Evolutionary conservation across 768 basidiomycete genomes (phyloP).

Genomic region (Ephemerocybe angulata): DNA sequence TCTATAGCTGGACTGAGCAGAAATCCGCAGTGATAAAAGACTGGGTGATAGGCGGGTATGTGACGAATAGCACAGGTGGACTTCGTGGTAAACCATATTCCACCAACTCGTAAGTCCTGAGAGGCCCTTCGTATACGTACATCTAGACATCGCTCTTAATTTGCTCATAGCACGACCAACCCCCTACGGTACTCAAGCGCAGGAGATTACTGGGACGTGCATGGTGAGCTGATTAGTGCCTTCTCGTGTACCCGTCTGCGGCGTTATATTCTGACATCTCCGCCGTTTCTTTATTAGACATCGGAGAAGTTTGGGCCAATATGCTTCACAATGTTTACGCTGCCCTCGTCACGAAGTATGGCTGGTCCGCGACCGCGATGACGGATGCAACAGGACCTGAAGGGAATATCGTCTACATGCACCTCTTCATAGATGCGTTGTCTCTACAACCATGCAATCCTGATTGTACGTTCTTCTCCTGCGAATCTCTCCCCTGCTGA

Average conservation of each 20-base stretch:
- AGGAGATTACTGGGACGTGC: background rate
- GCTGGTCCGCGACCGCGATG: conserved; percentile 4
- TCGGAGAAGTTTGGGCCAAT: conserved; percentile 21
- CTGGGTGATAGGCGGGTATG: too few relatives aligned
- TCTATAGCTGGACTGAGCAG: too few relatives aligned
- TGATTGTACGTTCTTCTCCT: conserved; percentile 15
- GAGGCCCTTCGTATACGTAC: background rate
- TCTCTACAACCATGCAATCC: conserved; percentile 24
- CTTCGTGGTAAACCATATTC: too few relatives aligned
- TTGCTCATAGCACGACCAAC: background rate
- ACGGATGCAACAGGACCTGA: conserved; percentile 16
- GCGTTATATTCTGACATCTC: background rate
- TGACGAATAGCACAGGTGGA: too few relatives aligned
- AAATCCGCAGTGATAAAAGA: too few relatives aligned
- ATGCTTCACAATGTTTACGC: conserved; percentile 13
- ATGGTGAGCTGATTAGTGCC: background rate
- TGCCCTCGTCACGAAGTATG: conserved; percentile 5
- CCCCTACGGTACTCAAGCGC: conserved; percentile 5
- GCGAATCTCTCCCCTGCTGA: background rate
- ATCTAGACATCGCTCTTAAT: background rate
- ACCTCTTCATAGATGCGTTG: conserved; percentile 21
- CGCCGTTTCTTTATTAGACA: background rate
- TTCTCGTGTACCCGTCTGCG: background rate
- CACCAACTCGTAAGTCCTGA: conserved; percentile 30
- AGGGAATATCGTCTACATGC: conserved; percentile 23